A percentile compares a stretch with the other conserved stretches of the same genome.
Conservation (phyloP, 2,329 filamentous ascomycete genomes). For the Ceratocystis smalleyi region DNA sequence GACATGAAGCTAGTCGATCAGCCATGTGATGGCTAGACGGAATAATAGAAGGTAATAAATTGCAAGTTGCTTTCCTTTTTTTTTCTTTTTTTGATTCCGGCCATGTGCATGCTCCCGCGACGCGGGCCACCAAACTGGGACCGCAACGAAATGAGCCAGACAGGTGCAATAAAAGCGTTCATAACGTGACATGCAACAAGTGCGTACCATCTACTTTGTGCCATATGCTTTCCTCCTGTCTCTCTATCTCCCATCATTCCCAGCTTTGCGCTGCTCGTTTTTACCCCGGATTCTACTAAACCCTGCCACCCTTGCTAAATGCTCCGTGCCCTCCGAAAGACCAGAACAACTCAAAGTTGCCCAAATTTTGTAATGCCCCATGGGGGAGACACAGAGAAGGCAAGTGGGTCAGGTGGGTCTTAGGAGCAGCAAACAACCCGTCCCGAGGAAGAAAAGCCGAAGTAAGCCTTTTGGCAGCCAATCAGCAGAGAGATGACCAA, state of each 20-base stretch:
- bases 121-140: neutral
- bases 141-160: neutral
- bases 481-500: neutral
- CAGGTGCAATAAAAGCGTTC: neutral
- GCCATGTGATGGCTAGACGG: neutral
- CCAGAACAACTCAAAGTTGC: neutral
- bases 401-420: constrained; percentile 1
- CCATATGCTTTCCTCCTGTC: neutral
- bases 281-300: constrained; percentile 5
- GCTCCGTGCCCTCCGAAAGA: constrained; percentile 3
- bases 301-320: neutral
- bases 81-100: neutral
- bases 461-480: neutral
- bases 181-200: neutral
- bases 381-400: neutral
- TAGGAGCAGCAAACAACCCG: neutral
- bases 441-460: constrained; percentile 3
- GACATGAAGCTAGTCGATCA: neutral
- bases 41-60: neutral
- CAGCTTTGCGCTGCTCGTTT: neutral
- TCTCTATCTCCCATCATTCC: neutral
- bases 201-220: neutral
- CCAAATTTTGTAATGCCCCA: neutral
- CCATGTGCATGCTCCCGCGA: neutral
- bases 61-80: neutral